Evolutionary conservation across 208 protist genomes (phyloP).

Genomic region (Trypanosomatidae sp.): DNA sequence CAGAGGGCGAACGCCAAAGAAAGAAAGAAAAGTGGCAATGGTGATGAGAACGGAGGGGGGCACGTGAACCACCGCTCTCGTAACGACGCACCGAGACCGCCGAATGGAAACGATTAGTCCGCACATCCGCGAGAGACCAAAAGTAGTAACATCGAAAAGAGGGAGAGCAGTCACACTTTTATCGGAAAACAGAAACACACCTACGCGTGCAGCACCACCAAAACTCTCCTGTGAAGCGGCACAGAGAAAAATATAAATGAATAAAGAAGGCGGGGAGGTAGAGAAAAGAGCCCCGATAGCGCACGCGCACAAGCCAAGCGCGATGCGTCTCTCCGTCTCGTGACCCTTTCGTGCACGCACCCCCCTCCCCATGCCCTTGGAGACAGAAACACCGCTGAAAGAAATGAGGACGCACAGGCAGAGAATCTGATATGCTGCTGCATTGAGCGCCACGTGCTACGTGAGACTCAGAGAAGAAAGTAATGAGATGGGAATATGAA

Average conservation of each 20-base stretch:
- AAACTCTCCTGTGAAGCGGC: not conserved
- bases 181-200: not conserved
- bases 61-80: not conserved
- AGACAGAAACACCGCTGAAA: slow-evolving; percentile 6
- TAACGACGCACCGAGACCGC: not conserved
- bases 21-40: not conserved
- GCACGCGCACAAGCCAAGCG: not conserved
- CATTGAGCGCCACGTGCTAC: not conserved
- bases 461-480: not conserved
- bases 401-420: not conserved
- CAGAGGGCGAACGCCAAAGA: not conserved
- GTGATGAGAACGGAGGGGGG: not conserved
- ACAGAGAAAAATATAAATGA: not conserved
- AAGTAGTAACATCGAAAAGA: not conserved
- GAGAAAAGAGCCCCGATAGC: not conserved
- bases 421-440: not conserved
- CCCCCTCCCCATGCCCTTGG: not conserved
- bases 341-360: not conserved
- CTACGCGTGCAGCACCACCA: not conserved
- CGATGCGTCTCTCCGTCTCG: not conserved
- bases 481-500: not conserved
- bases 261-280: not conserved
- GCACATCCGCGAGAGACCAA: not conserved
- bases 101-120: not conserved
- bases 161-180: not conserved